Conservation (phyloP, 495 filamentous ascomycete genomes). For the Aspergillus mulundensis region DNA sequence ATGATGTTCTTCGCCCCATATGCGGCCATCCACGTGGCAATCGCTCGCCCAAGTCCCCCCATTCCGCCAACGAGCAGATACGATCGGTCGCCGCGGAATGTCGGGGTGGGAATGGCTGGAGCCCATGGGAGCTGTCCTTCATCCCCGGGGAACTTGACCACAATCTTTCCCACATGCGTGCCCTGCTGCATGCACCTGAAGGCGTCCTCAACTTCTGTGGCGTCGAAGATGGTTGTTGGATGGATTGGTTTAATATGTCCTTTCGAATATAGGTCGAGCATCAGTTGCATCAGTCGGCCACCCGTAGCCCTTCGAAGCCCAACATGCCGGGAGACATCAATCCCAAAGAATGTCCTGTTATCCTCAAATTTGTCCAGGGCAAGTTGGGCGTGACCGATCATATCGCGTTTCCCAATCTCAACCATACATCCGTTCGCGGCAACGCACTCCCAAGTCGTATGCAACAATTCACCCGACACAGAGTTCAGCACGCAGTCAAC, state of each 20-base stretch:
- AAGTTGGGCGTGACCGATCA: slow-evolving; percentile 20
- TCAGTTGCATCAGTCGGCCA: no score
- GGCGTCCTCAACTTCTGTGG: slow-evolving; percentile 39
- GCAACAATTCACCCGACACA: slow-evolving; percentile 44
- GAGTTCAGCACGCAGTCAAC: slow-evolving; percentile 52
- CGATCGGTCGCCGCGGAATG: slow-evolving; percentile 7
- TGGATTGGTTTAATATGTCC: no score
- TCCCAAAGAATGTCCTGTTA: slow-evolving; percentile 30
- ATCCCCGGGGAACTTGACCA: slow-evolving; percentile 17
- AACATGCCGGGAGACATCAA: slow-evolving; percentile 21
- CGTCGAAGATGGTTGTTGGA: slow-evolving; percentile 23
- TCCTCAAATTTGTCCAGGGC: slow-evolving; percentile 33
- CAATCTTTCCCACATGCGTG: slow-evolving; percentile 26
- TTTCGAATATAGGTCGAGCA: no score
- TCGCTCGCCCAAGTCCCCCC: background rate
- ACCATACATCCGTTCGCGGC: slow-evolving; percentile 50
- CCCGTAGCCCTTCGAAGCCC: no score
- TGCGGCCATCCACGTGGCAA: background rate
- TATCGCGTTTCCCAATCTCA: slow-evolving; percentile 39
- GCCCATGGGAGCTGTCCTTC: background rate
- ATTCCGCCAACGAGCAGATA: background rate
- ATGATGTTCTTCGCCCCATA: background rate
- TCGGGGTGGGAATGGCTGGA: background rate
- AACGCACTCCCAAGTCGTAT: slow-evolving; percentile 50
- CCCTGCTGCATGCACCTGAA: slow-evolving; percentile 47